Evolutionary conservation across 2,329 filamentous ascomycete genomes (phyloP), one percentile per base, ranked within the genome.

Genomic region (Ophiostoma sp.): DNA sequence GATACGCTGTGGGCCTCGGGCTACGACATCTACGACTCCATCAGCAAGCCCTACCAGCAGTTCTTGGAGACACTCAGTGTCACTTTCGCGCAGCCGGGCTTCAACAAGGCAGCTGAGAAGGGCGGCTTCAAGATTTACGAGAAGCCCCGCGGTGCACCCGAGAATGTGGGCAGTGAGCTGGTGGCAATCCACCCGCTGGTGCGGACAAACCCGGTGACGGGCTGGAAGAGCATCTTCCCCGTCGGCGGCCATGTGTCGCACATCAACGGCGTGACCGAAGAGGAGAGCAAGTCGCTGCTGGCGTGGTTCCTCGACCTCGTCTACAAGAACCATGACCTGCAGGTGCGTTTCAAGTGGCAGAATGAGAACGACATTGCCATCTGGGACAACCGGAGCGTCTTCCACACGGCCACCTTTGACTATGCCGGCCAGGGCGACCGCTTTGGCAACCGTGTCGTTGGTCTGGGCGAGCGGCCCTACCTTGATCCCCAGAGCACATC

Each of bases 11-110:
- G 78, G 78, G 79, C 78, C 0, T 80, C 78, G 0, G 79, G 79
- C 67, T 81, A 81, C 70, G 78, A 84, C 64, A 73, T 84, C 40
- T 84, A 83, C 72, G 82, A 84, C 74, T 77, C 81, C 3, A 76
- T 83, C 62, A 81, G 79, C 41, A 74, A 78, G 69, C 81, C 81
- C 0, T 80, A 82, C 52, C 81, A 82, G 67, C 76, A 77, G 58
- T 88, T 89, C 75, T 80, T 89, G 38, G 86, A 89, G 67, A 75
- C 76, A 0, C 76, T 89, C 5, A 88, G 84, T 0, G 87, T 81
- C 3, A 85, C 83, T 0, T 83, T 81, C 70, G 79, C 79, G 0
- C 79, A 83, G 72, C 81, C 83, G 0, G 74, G 76, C 2, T 88
- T 87, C 76, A 78, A 78, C 67, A 75, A 81, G 18, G 77, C 81